phyloP scores from a whole-genome alignment of 306 rosid genomes.

The Casuarina equisetifolia region DNA sequence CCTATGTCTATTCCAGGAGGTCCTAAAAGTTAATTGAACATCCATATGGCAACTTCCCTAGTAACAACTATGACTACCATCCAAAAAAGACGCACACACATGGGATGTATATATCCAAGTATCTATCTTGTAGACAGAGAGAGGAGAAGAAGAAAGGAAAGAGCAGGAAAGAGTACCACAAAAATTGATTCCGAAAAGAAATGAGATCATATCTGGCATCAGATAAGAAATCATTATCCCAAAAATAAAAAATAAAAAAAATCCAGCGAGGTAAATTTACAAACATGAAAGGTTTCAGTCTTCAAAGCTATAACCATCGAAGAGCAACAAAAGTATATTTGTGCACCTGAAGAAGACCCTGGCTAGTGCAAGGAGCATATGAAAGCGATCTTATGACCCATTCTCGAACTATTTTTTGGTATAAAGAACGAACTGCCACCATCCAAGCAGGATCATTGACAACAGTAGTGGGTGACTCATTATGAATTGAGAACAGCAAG shows the following conservation, averaged over 20 bases:
- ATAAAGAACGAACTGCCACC: conserved; percentile 74
- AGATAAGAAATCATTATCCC: neutral
- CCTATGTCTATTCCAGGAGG: no score
- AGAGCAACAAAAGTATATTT: conserved; percentile 25
- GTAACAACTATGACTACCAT: no score
- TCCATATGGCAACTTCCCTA: no score
- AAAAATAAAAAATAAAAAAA: neutral
- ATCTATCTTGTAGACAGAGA: no score
- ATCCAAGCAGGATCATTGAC: conserved; percentile 95
- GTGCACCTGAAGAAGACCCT: conserved; percentile 97
- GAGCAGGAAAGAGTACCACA: neutral
- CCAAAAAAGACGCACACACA: no score
- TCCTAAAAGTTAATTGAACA: no score
- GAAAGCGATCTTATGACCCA: conserved; percentile 93
- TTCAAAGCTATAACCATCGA: neutral
- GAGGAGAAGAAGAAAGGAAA: neutral
- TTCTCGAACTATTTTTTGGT: conserved; percentile 90
- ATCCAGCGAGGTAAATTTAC: neutral
- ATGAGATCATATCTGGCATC: neutral
- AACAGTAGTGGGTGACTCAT: conserved; percentile 67
- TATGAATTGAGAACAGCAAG: conserved; percentile 78
- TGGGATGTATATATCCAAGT: no score
- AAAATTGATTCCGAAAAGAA: neutral
- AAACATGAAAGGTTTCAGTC: neutral
- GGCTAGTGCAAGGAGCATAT: conserved; percentile 95